Base-by-base conservation (phyloP, 2,329 filamentous ascomycete species). In the Rutstroemia sp. region DNA sequence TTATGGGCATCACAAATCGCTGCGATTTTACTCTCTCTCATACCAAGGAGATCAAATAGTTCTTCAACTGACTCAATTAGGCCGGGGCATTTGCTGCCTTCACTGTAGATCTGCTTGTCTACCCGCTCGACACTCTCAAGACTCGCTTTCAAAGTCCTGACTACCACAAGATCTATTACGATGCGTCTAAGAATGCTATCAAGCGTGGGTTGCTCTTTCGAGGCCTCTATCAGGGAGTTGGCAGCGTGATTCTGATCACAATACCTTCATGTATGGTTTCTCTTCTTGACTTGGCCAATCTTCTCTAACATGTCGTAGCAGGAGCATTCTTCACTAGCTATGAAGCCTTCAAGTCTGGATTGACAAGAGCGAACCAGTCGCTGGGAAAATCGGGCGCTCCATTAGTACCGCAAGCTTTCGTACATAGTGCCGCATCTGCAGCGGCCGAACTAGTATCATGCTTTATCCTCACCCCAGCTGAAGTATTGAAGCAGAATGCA, bases 401-500 rank as follows among this genome's bases (percentile, higher is more conserved):
- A 0, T 61, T 90, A 3, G 78, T 90, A 0, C 88, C 89, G 1
- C 76, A 81, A 51, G 83, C 90, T 0, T 62, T 90, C 9, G 79
- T 91, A 55, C 87, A 96, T 69, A 80, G 87, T 5, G 72, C 80
- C 3, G 86, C 90, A 12, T 95, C 90, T 1, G 86, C 84, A 2
- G 73, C 83, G 16, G 92, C 87, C 1, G 92, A 96, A 72, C 80
- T 91, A 63, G 88, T 90, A 3, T 92, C 90, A 5, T 96, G 92
- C 68, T 78, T 90, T 19, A 88, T 96, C 59, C 80, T 96, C 38
- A 92, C 91, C 0, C 92, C 91, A 0, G 90, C 90, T 14, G 91
- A 96, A 70, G 89, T 95, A 7, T 82, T 96, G 61, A 96, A 96
- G 74, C 91, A 95, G 69, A 96, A 96, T 71, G 90, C 92, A 0